Conservation (phyloP, 2,329 filamentous ascomycete genomes). For the Diaporthe vaccinii region DNA sequence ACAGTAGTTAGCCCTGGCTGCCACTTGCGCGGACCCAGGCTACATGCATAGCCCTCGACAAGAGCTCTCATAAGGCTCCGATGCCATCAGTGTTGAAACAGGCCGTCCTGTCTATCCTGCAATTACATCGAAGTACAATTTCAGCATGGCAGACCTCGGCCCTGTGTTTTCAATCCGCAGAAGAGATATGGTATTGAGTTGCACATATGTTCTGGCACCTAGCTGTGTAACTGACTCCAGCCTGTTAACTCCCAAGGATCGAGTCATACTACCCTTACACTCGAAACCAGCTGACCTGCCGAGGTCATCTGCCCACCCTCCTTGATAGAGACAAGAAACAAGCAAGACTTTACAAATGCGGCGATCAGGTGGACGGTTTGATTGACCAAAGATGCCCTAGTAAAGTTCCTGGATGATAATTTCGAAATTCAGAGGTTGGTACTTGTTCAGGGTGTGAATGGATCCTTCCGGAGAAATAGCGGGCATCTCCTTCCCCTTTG, state of each 20-base stretch:
- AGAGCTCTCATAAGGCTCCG: too few species aligned
- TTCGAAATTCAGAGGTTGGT: background rate
- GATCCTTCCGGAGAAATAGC: background rate
- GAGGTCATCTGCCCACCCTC: background rate
- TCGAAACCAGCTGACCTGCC: background rate
- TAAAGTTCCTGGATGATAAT: background rate
- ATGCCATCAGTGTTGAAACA: too few species aligned
- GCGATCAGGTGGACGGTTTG: too few species aligned
- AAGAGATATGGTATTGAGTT: background rate
- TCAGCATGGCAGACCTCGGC: too few species aligned
- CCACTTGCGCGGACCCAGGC: too few species aligned
- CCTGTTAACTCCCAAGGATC: background rate
- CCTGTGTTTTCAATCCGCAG: background rate
- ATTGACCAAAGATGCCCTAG: background rate
- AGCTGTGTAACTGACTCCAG: background rate
- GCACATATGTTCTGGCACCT: background rate
- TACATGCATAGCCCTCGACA: too few species aligned
- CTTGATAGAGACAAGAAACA: background rate
- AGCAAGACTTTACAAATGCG: background rate
- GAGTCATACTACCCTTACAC: background rate
- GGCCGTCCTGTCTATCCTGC: too few species aligned
- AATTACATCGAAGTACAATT: too few species aligned
- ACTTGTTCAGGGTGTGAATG: background rate
- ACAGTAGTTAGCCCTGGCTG: too few species aligned
- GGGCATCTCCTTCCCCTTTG: conserved; percentile 15